Evolutionary conservation across 768 basidiomycete species (phyloP), one percentile per base, ranked within the genome.

Genomic region (Scleroderma citrinum): DNA sequence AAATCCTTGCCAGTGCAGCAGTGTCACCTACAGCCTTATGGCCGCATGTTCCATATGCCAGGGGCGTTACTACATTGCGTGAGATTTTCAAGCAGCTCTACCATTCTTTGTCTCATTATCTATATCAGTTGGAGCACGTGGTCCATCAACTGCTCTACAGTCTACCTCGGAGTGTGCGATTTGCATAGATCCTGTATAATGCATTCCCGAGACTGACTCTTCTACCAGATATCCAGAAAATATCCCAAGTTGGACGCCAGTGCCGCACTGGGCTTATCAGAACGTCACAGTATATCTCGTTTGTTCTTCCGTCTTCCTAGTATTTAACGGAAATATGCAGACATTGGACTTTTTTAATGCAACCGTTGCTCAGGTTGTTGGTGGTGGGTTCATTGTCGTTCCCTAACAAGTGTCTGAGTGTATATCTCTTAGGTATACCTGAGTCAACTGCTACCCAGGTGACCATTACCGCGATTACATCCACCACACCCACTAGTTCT

Each of bases 191-290:
- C 14, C 11, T 23, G 11, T 21, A 1, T n/a, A n/a, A 45, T 35
- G 17, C 13, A 31, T 12, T 20, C 21, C 16, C 20, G 1, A 17
- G 17, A 16, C 23, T 53, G 12, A 55, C 16, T 10, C 24, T 26
- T 38, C 7, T 48, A 19, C 43, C 34, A 78, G 78, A n/a, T 82
- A 67, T 51, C 75, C 79, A 0, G 45, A 65, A 12, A 56, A 62
- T 16, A 63, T 84, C 41, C 82, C 83, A 2, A 51, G 57, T 1
- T 74, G 72, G 10, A 69, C 76, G 1, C 63, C 69, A 8, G 71
- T 85, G 19, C 83, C 82, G 11, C 73, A 72, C 10, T 85, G 83
- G 83, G 82, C 82, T 12, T 85, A 76, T 51, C 64, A 77, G 26
- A 73, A 81, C 48, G 75, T 83, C 19, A 62, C 69, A 56, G 74